Evolutionary conservation across 306 rosid genomes (phyloP).

Genomic region (Lithocarpus polystachyus): DNA sequence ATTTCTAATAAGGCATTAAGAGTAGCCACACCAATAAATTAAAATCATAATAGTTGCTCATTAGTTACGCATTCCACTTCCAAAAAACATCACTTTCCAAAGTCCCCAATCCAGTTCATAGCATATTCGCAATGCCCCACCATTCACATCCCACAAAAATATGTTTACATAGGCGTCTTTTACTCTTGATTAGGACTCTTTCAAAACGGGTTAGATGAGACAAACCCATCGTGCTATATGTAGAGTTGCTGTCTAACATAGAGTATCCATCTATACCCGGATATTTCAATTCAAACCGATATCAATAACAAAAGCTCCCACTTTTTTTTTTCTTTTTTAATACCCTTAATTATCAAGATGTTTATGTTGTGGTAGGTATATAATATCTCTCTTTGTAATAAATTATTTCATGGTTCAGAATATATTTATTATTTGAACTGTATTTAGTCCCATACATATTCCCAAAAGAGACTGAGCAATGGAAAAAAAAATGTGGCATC

Average conservation of each 20-base stretch:
- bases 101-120: constrained; percentile 30
- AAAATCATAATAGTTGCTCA: background rate
- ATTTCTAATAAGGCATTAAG: too few species aligned
- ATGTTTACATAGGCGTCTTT: too few species aligned
- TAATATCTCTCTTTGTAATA: background rate
- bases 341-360: too few species aligned
- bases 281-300: background rate
- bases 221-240: background rate
- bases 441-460: too few species aligned
- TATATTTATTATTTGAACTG: too few species aligned
- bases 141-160: background rate
- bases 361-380: background rate
- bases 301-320: background rate
- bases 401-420: too few species aligned
- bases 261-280: background rate
- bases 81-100: constrained; percentile 29
- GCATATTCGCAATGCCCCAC: constrained; percentile 20
- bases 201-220: too few species aligned
- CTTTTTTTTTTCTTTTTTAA: background rate
- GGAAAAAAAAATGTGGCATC: too few species aligned
- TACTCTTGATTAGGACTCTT: background rate
- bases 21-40: too few species aligned
- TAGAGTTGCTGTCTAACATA: background rate
- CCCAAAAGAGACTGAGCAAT: too few species aligned
- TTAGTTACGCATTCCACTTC: background rate